Base-by-base conservation (phyloP, 1,284 basidiomycete genomes). In the Cutaneotrichosporon cutaneum region DNA sequence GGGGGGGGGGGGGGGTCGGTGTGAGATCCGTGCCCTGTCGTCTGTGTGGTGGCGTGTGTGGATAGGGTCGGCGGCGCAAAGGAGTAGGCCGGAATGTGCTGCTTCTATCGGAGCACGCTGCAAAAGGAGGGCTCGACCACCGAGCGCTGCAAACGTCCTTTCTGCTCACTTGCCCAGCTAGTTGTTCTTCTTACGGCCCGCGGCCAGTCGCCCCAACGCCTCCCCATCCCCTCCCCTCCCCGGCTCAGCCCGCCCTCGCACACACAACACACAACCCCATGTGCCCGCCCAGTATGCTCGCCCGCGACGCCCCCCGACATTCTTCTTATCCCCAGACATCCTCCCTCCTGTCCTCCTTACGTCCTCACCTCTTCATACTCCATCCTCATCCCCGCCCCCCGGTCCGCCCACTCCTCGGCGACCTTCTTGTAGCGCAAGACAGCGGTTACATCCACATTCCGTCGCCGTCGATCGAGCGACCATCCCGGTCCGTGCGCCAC, bases 381-480 rank as follows among this genome's bases (percentile, higher is more conserved):
- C 39, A 30, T 30, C 30, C 30, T 2, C 39, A 42, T n/a, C 18
- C 18, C n/a, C 39, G 18, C 39, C 18, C 18, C 18, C 9, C 18
- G 39, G n/a, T n/a, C n/a, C n/a, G n/a, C n/a, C 18, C 39, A 7
- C 8, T 30, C 9, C 30, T 42, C 18, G 18, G 18, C 39, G 39
- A n/a, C 5, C 39, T 18, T 42, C 39, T 42, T 18, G 18, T 18
- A 18, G 39, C 7, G 16, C 39, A 42, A 42, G 16, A 42, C 39
- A 3, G 39, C 39, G 8, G 39, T 42, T 42, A 42, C 18, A 42
- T 42, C 39, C 39, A 42, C 39, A 42, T 42, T 42, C 39, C 39
- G 39, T 42, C 39, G 39, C 39, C 39, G 39, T 42, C 39, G 39
- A n/a, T 42, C 39, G 39, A 42, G 39, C 39, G 39, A n/a, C 39